These are phyloP conservation scores for Malus sylvestris DNA, from an alignment of 306 rosid species.

Conservation along the genomic window DNA sequence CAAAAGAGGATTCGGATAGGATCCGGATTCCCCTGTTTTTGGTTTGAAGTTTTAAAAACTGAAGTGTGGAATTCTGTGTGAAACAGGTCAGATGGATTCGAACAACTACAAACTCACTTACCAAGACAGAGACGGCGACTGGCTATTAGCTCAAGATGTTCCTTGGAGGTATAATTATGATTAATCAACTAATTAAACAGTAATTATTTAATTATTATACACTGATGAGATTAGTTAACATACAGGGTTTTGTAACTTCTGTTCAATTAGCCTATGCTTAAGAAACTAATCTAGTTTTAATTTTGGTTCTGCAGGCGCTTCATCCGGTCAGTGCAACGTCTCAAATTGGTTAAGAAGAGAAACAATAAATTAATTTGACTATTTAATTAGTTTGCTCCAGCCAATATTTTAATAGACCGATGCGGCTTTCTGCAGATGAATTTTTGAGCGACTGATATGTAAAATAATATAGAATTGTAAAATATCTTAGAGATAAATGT, in stretches of 20 bases:
- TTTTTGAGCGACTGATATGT: background rate
- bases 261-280: background rate
- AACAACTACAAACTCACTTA: conserved; percentile 43
- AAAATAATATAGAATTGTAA: background rate
- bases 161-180: conserved; percentile 60
- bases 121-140: conserved; percentile 73
- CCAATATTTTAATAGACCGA: background rate
- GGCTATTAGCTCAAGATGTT: conserved; percentile 70
- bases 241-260: background rate
- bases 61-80: background rate
- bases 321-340: conserved; percentile 43
- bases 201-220: background rate
- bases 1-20: too few species aligned
- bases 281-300: background rate
- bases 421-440: background rate
- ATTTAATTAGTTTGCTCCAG: background rate
- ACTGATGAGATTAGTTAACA: background rate
- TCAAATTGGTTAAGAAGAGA: conserved; percentile 56
- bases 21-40: too few species aligned
- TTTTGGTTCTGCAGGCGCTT: conserved; percentile 42
- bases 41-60: background rate
- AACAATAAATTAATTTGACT: background rate
- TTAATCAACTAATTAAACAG: background rate
- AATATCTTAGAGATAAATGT: too few species aligned
- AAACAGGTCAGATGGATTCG: conserved; percentile 36